A percentile compares a stretch with the other conserved stretches of the same genome.
Conservation (phyloP, 139 green algal genomes). For the Zygnema circumcarinatum region DNA sequence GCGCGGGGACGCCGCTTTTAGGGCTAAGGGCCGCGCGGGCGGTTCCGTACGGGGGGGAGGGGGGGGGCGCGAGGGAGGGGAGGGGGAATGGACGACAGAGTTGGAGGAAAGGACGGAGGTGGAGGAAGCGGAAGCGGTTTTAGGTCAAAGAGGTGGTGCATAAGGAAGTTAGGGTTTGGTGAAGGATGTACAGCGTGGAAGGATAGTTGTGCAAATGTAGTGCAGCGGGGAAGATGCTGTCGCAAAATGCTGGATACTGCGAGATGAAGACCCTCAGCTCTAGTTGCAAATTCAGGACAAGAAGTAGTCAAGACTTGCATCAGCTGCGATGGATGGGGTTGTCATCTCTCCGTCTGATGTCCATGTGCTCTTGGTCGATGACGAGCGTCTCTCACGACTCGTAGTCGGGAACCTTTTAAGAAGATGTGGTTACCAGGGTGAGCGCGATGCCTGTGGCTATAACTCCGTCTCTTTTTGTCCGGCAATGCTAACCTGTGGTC, state of each 20-base stretch:
- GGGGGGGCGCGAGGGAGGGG: neutral
- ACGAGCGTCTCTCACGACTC: conserved; percentile 77
- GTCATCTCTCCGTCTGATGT: conserved; percentile 60
- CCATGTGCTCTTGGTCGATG: conserved; percentile 85
- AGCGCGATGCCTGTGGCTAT: too few relatives aligned
- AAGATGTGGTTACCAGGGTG: conserved; percentile 72
- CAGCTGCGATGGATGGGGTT: neutral
- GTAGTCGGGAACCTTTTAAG: conserved; percentile 81
- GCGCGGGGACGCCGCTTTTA: too few relatives aligned
- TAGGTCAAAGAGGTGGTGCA: neutral
- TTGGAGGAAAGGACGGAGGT: neutral
- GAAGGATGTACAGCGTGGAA: neutral
- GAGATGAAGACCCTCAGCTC: neutral
- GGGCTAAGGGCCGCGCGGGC: too few relatives aligned
- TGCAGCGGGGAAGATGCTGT: neutral
- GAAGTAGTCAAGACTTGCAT: neutral
- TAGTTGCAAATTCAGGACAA: neutral
- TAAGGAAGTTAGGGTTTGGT: neutral
- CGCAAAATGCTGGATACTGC: neutral
- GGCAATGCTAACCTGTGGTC: too few relatives aligned
- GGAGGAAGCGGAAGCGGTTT: neutral
- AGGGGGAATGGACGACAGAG: neutral
- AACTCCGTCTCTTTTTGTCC: too few relatives aligned
- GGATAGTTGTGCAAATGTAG: neutral
- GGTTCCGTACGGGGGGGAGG: too few relatives aligned